Percentiles rank a stretch among this genome's conserved stretches.
Conservation (phyloP, 2,329 filamentous ascomycete species). For the Ramularia endophylla region DNA sequence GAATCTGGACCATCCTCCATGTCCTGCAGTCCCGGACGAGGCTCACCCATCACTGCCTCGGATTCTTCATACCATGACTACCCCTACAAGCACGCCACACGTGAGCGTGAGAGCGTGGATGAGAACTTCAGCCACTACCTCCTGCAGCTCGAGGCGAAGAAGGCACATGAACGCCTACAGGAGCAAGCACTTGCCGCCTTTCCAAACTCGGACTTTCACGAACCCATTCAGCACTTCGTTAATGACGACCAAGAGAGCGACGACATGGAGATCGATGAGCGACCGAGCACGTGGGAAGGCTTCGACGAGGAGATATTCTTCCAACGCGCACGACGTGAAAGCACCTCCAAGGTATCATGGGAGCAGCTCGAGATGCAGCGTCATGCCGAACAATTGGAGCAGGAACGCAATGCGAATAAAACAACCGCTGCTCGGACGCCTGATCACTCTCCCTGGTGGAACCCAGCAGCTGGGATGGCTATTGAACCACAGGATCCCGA, state of each 20-base stretch:
- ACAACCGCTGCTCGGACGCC: conserved; percentile 26
- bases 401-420: conserved; percentile 42
- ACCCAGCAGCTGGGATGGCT: conserved; percentile 27
- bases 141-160: conserved; percentile 70
- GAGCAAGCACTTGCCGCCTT: conserved; percentile 72
- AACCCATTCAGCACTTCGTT: conserved; percentile 66
- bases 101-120: conserved; percentile 62
- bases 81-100: conserved; percentile 50
- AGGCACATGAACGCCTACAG: conserved; percentile 72
- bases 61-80: conserved; percentile 42
- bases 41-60: conserved; percentile 41
- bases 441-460: conserved; percentile 34
- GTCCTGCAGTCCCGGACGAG: conserved; percentile 32
- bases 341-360: conserved; percentile 61
- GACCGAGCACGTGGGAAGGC: conserved; percentile 34
- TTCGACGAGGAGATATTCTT: conserved; percentile 34
- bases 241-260: conserved; percentile 43
- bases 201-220: conserved; percentile 63
- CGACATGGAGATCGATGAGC: conserved; percentile 29
- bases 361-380: conserved; percentile 76
- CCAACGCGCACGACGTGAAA: conserved; percentile 46
- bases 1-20: conserved; percentile 40
- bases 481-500: conserved; percentile 35
- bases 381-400: conserved; percentile 61
- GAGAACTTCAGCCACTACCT: conserved; percentile 71